phyloP scores from a whole-genome alignment of 2,329 filamentous ascomycete species.

The Colletotrichum simmondsii region DNA sequence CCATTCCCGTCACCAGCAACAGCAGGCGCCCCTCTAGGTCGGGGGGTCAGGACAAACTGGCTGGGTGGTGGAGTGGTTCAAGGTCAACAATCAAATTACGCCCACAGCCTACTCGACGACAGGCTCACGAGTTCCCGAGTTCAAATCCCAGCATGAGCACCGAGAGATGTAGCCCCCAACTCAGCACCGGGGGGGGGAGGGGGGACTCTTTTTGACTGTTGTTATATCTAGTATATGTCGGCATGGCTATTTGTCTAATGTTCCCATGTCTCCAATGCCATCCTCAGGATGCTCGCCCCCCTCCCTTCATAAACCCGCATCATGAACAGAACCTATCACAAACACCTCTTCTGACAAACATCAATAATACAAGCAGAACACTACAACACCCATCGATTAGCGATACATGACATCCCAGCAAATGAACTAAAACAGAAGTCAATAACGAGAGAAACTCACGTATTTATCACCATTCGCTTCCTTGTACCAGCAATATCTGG shows the following conservation, averaged over 20 bases:
- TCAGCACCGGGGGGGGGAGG: too few species aligned
- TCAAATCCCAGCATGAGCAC: too few species aligned
- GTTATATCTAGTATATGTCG: neutral
- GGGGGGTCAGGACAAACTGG: too few species aligned
- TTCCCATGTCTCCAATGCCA: neutral
- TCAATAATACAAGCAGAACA: neutral
- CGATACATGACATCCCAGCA: neutral
- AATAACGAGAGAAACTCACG: neutral
- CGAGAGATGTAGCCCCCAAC: too few species aligned
- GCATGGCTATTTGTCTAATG: neutral
- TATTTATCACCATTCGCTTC: neutral
- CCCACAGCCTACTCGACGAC: too few species aligned
- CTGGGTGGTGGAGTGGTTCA: too few species aligned
- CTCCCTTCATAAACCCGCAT: neutral
- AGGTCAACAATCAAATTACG: too few species aligned
- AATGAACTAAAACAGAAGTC: neutral
- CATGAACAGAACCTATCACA: neutral
- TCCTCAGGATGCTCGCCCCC: neutral
- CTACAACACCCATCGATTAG: neutral
- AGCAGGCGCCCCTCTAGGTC: too few species aligned
- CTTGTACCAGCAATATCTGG: too few species aligned
- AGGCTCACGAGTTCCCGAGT: too few species aligned
- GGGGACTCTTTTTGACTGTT: too few species aligned
- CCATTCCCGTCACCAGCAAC: too few species aligned
- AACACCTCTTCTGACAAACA: neutral